Evolutionary conservation across 164 flowering plant species (phyloP), one percentile per base, ranked within the genome.

Genomic region (Chloranthus sessilifolius): DNA sequence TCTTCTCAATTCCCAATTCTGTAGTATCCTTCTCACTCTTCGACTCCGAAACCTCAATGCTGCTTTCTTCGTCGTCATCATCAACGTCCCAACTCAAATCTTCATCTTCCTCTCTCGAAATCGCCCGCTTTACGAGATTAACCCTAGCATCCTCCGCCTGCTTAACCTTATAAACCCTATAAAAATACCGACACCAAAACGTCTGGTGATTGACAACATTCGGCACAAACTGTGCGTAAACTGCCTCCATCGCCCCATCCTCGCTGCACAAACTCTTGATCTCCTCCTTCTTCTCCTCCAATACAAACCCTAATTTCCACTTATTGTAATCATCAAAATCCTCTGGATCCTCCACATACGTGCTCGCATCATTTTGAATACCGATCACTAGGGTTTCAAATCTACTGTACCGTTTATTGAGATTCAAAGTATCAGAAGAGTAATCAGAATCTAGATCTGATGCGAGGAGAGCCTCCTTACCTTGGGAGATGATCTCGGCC

Each of bases 61-160:
- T 41, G 12, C 11, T 19, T 28, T 52, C 55, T 53, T 43, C 48
- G 12, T 72, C 78, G 1, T 70, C 88, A 12, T 86, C 95, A 19
- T 87, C 91, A 40, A 82, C 74, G 59, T 87, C 95, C 95, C 95
- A 87, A 54, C 84, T 79, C 69, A 87, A 71, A 16, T 82, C 88
- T 60, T 90, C 95, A 20, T 87, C 91, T 12, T 81, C 89, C 4
- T 78, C 87, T 24, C 75, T 71, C 0, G 75, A 55, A 47, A 89
- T 79, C 7, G 78, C 95, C 35, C 90, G 58, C 52, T 78, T 81
- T 33, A 90, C 95, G 49, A 87, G 72, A 71, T 63, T 69, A 15
- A 68, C 83, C 24, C 96, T 78, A 0, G 88, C 84, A 29, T 74
- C 87, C 66, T 88, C 96, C 0, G 63, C 88, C 38, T 72, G 78